Evolutionary conservation across 2,329 filamentous ascomycete genomes (phyloP), one percentile per base, ranked within the genome.

Genomic region (Venturia oleaginea): DNA sequence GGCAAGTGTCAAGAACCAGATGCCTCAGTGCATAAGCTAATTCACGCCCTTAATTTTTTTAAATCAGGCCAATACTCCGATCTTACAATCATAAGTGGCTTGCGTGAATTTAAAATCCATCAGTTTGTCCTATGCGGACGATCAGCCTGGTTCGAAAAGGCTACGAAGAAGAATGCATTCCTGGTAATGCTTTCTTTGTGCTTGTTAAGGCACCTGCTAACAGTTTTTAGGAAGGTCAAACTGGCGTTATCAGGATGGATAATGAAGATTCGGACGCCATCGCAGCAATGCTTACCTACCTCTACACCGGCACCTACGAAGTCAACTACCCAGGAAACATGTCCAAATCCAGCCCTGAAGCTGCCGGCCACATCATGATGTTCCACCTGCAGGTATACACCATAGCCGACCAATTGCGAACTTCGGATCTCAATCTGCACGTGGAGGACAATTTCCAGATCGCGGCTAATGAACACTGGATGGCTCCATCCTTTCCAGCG

Each of bases 21-120:
- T 15, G 13, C 6, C 40, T 15, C 4, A 10, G 40, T 13, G 43
- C n/a, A n/a, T n/a, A n/a, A n/a, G n/a, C n/a, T n/a, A n/a, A n/a
- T n/a, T n/a, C n/a, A n/a, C n/a, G n/a, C n/a, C n/a, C n/a, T n/a
- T n/a, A n/a, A n/a, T n/a, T n/a, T n/a, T n/a, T 62, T 46, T 32
- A 22, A 51, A 11, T 62, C 43, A 15, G 43, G 60, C 24, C 10
- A 43, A n/a, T 62, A 51, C 40, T 43, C 60, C 42, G 40, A 62
- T 17, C n/a, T 51, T 2, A 32, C 24, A 10, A 24, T 62, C 8
- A 10, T 7, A n/a, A 42, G 40, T 42, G 32, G 60, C 24, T 8
- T n/a, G 38, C 30, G 40, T 22, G 60, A 46, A n/a, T 62, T 51
- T 32, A 51, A 46, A 43, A 30, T 62, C 6, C 43, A 46, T 24